Evolutionary conservation across 176 grass and related monocot genomes (phyloP).

Genomic region (Triticum dicoccoides): DNA sequence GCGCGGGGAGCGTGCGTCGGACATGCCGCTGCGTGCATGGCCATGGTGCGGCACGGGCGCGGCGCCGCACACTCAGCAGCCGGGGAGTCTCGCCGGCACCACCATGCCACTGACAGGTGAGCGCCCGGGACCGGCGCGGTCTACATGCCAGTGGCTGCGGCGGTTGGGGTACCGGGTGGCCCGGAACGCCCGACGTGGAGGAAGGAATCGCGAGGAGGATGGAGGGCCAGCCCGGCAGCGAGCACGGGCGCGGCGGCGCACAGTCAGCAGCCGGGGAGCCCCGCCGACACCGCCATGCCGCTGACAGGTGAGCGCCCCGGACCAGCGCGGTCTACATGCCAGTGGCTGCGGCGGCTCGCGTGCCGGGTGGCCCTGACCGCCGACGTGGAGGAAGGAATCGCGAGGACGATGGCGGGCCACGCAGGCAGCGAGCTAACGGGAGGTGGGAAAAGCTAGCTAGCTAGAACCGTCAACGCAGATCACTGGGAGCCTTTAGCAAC

Average conservation of each 20-base stretch:
- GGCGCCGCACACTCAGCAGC: background rate
- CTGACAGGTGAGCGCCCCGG: slow-evolving; percentile 26
- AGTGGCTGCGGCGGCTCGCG: background rate
- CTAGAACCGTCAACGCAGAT: background rate
- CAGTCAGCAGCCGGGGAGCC: background rate
- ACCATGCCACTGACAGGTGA: slow-evolving; percentile 20
- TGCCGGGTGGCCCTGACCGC: background rate
- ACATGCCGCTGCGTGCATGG: slow-evolving; percentile 36
- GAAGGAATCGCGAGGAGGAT: background rate
- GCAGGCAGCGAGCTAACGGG: background rate
- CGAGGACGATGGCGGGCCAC: background rate
- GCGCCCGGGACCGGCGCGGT: background rate
- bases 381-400: slow-evolving; percentile 25
- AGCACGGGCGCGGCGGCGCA: background rate
- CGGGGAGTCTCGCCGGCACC: background rate
- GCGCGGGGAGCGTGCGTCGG: slow-evolving; percentile 26
- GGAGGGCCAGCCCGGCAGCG: background rate
- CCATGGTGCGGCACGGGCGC: background rate
- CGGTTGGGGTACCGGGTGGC: background rate
- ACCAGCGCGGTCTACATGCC: background rate
- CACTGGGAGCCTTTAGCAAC: background rate
- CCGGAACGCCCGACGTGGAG: slow-evolving; percentile 22
- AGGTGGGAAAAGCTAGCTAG: background rate
- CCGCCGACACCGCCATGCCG: background rate
- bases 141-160: slow-evolving; percentile 7